A percentile compares a stretch with the other conserved stretches of the same genome.
These are phyloP conservation scores for Neurospora sp. DNA, from an alignment of 495 filamentous ascomycete genomes.

Conservation along the genomic window DNA sequence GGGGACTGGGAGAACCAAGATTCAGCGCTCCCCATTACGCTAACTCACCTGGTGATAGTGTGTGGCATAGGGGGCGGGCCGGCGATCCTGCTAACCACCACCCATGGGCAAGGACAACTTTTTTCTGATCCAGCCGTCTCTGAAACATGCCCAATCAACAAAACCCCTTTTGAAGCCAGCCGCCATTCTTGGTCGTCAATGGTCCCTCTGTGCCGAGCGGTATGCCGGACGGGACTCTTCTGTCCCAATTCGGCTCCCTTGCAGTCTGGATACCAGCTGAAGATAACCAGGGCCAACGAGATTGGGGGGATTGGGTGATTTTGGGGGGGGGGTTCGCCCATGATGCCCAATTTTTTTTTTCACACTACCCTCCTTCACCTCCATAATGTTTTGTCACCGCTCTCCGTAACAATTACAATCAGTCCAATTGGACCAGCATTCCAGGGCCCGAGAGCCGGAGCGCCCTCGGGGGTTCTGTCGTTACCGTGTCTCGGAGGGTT, in stretches of 20 bases:
- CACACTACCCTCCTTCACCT: background rate
- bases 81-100: background rate
- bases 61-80: background rate
- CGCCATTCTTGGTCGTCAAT: background rate
- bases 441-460: background rate
- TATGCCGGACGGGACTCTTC: background rate
- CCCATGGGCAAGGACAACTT: background rate
- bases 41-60: background rate
- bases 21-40: background rate
- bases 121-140: background rate
- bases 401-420: background rate
- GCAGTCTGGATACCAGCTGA: slow-evolving; percentile 10
- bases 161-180: background rate
- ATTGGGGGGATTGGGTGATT: background rate
- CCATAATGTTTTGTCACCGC: background rate
- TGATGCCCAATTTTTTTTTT: background rate
- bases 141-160: background rate
- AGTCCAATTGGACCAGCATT: background rate
- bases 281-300: background rate
- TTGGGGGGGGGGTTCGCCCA: too few relatives aligned
- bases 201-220: background rate
- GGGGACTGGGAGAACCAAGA: background rate
- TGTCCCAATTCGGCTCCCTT: slow-evolving; percentile 3
- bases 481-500: background rate
- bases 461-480: background rate